phyloP scores from a whole-genome alignment of 768 basidiomycete genomes.

The Boletus coccyginus region DNA sequence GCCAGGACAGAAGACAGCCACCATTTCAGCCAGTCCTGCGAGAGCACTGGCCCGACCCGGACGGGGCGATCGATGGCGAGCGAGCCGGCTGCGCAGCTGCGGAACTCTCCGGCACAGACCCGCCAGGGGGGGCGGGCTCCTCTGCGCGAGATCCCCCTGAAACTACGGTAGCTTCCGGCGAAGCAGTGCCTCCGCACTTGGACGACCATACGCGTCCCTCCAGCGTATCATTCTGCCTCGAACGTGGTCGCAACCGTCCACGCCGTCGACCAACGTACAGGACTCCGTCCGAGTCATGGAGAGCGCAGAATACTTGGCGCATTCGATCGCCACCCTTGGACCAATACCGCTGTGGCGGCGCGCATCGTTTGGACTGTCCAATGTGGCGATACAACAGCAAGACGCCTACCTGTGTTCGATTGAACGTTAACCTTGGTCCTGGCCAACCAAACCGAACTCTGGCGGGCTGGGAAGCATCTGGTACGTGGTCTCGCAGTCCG shows the following conservation, averaged over 20 bases:
- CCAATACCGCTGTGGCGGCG: background rate
- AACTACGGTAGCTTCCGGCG: background rate
- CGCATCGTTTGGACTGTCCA: background rate
- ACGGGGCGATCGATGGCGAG: background rate
- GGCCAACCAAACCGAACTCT: slow-evolving; percentile 21
- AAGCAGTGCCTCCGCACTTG: slow-evolving; percentile 7
- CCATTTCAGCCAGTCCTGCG: background rate
- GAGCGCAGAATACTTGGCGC: slow-evolving; percentile 1
- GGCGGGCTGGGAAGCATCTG: slow-evolving; percentile 33
- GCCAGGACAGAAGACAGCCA: slow-evolving; percentile 1
- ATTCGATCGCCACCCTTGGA: slow-evolving; percentile 6
- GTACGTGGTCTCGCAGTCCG: slow-evolving; percentile 43
- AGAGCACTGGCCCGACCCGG: background rate
- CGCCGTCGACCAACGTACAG: slow-evolving; percentile 6
- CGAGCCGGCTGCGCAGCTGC: background rate
- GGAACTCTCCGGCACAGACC: slow-evolving; percentile 1
- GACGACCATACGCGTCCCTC: slow-evolving; percentile 6
- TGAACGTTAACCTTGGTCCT: slow-evolving; percentile 20
- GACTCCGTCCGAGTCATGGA: slow-evolving; percentile 8
- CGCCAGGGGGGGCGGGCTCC: background rate
- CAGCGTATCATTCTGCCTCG: too few species aligned
- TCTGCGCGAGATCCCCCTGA: background rate
- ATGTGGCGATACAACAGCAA: background rate
- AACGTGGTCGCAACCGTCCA: background rate
- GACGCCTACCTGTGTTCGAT: slow-evolving; percentile 36